Conservation (phyloP, 495 filamentous ascomycete genomes). For the Penicillium silybi region DNA sequence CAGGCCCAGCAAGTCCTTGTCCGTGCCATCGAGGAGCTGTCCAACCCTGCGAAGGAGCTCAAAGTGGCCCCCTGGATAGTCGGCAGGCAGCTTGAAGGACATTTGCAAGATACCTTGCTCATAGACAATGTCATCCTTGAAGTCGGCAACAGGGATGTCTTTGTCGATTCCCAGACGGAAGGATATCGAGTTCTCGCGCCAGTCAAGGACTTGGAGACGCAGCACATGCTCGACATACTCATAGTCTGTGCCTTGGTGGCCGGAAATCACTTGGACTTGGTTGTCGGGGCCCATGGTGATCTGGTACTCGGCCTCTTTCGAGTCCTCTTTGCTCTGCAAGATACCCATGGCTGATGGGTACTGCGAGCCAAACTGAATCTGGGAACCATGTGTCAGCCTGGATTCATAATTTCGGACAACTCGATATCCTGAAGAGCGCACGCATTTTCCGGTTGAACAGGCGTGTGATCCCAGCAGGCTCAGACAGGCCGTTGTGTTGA, state of each 20-base stretch:
- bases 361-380: background rate
- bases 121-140: background rate
- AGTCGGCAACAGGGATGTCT: background rate
- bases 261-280: background rate
- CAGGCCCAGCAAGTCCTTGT: background rate
- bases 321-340: too few species aligned
- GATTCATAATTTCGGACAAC: background rate
- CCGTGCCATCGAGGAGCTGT: background rate
- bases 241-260: background rate
- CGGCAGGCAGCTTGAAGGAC: constrained; percentile 2
- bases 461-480: too few species aligned
- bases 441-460: too few species aligned
- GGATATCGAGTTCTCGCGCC: background rate
- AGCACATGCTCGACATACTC: background rate
- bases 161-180: background rate
- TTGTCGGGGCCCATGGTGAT: background rate
- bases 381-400: background rate
- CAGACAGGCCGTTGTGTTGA: too few species aligned
- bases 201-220: background rate
- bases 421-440: background rate
- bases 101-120: background rate
- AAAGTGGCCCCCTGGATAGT: constrained; percentile 1
- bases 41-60: background rate
- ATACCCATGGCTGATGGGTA: background rate
- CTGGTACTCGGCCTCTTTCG: background rate